Evolutionary conservation across 2,329 filamentous ascomycete genomes (phyloP).

Genomic region (Talaromyces sp.): DNA sequence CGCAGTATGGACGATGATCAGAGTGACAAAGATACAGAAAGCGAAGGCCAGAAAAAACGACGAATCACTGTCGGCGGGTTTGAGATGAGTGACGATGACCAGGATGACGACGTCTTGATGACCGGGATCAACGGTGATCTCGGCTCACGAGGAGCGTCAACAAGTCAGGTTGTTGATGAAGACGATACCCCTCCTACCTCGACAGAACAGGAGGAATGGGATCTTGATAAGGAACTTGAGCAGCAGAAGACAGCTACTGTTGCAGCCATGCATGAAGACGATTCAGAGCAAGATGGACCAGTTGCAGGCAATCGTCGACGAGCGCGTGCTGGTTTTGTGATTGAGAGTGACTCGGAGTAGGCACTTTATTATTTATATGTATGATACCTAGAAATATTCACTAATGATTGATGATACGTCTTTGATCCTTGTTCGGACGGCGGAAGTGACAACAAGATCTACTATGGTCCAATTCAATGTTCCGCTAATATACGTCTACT

Average conservation of each 20-base stretch:
- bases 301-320: slow-evolving; percentile 34
- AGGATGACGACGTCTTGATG: slow-evolving; percentile 35
- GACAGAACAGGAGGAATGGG: slow-evolving; percentile 30
- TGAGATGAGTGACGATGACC: slow-evolving; percentile 22
- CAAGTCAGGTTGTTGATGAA: slow-evolving; percentile 20
- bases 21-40: slow-evolving; percentile 25
- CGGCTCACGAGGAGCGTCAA: slow-evolving; percentile 24
- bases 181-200: slow-evolving; percentile 30
- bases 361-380: not conserved
- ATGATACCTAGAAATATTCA: slow-evolving; percentile 1
- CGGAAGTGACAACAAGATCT: not conserved
- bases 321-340: slow-evolving; percentile 42
- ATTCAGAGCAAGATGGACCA: slow-evolving; percentile 35
- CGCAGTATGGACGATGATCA: slow-evolving; percentile 23
- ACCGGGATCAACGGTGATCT: slow-evolving; percentile 22
- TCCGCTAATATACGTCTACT: not conserved
- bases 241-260: slow-evolving; percentile 5
- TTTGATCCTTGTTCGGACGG: not conserved
- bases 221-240: slow-evolving; percentile 13
- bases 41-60: slow-evolving; percentile 30
- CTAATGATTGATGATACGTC: slow-evolving; percentile 10
- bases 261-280: slow-evolving; percentile 25
- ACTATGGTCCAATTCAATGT: not conserved
- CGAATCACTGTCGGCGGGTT: slow-evolving; percentile 25
- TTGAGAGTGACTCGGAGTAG: slow-evolving; percentile 47